Percentiles rank a stretch among this genome's conserved stretches.
Evolutionary conservation across 306 rosid genomes (phyloP).

Genomic region (Geum urbanum): DNA sequence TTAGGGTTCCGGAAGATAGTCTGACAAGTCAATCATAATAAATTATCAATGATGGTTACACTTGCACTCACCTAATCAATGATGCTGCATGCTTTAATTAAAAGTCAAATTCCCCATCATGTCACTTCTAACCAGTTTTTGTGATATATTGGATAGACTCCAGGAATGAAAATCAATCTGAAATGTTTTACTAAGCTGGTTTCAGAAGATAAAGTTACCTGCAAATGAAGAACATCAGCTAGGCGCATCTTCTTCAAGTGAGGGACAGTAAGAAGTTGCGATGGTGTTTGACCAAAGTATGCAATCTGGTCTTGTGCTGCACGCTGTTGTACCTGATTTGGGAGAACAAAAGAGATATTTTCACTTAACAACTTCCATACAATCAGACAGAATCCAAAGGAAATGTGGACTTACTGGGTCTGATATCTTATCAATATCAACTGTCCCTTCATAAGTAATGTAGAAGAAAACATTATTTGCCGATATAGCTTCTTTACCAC

Average conservation of each 20-base stretch:
- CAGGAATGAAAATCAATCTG: neutral
- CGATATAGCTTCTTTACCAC: conserved; percentile 80
- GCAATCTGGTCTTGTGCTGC: conserved; percentile 99
- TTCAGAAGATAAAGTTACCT: conserved; percentile 47
- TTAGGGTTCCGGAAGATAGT: conserved; percentile 93
- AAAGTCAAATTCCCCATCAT: neutral
- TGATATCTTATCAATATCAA: conserved; percentile 88
- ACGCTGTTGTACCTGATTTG: conserved; percentile 70
- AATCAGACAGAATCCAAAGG: conserved; percentile 23
- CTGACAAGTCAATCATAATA: conserved; percentile 35
- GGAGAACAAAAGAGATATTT: conserved; percentile 21
- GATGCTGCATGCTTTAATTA: neutral
- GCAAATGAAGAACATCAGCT: conserved; percentile 86
- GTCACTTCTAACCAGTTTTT: neutral
- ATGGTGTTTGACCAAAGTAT: conserved; percentile 97
- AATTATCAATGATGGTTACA: neutral
- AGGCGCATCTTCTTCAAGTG: conserved; percentile 72
- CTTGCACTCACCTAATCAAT: neutral
- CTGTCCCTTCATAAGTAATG: conserved; percentile 89
- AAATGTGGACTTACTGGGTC: conserved; percentile 69
- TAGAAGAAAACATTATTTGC: conserved; percentile 94
- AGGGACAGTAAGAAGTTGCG: conserved; percentile 88
- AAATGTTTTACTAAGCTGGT: neutral
- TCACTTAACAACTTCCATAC: conserved; percentile 1
- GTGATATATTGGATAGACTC: neutral